phyloP scores from a whole-genome alignment of 1,284 basidiomycete species.

The Testicularia cyperi region DNA sequence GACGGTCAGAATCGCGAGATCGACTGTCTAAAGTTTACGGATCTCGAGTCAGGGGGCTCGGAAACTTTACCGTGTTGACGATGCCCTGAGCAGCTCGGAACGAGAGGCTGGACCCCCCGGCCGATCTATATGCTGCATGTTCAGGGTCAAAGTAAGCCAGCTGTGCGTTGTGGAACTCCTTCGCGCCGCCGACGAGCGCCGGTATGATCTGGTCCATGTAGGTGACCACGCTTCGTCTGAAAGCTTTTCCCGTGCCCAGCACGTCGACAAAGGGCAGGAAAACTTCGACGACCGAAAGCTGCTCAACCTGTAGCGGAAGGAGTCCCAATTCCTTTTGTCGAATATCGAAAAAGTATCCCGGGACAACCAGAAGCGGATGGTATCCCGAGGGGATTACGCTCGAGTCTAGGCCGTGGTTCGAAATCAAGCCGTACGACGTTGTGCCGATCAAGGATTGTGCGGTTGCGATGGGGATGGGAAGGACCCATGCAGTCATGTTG shows the following conservation, averaged over 20 bases:
- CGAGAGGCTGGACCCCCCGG: conserved; percentile 2
- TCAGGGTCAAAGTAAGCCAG: conserved; percentile 12
- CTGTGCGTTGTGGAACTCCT: conserved; percentile 7
- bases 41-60: no score
- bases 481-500: conserved; percentile 14
- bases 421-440: conserved; percentile 7
- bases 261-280: conserved; percentile 12
- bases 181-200: conserved; percentile 3
- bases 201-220: conserved; percentile 15
- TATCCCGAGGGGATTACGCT: conserved; percentile 10
- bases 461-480: conserved; percentile 12
- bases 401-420: conserved; percentile 5
- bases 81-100: conserved; percentile 9
- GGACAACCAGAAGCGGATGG: conserved; percentile 5
- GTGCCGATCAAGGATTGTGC: conserved; percentile 3
- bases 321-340: conserved; percentile 4
- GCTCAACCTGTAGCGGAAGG: conserved; percentile 9
- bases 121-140: conserved; percentile 13
- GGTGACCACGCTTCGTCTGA: conserved; percentile 5
- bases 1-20: no score
- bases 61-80: conserved; percentile 4
- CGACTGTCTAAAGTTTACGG: no score
- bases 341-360: conserved; percentile 11
- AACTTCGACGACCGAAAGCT: conserved; percentile 5
- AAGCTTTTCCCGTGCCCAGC: conserved; percentile 5